Evolutionary conservation across 129 eudicot genomes (phyloP), one percentile per base, ranked within the genome.

Genomic region (Deinandra increscens): DNA sequence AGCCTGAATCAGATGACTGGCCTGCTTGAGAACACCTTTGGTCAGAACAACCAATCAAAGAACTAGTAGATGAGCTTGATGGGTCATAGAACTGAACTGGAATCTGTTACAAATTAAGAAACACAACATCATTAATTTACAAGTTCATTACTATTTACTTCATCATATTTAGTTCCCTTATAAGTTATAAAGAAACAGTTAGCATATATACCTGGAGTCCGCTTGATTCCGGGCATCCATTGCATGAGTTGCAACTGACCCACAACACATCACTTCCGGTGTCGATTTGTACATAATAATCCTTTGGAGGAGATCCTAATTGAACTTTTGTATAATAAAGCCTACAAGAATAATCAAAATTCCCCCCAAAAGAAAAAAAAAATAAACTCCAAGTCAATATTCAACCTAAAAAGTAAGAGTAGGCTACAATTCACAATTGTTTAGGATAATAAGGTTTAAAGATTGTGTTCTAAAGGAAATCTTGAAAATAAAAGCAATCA

Each of bases 191-290:
- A 72, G 34, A 15, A 26, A 61, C 8, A 17, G 49, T 31, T 60
- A 19, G 18, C 73, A 53, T 88, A n/a, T n/a, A n/a, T n/a, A 90
- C 99, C 71, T 89, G 85, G 50, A 94, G 96, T 64, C 99, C 99
- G 67, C 90, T 89, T 14, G 93, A 74, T 17, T 82, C 78, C 7
- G 99, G 99, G 75, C 97, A 94, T 46, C 97, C 97, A n/a, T 59
- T 74, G 81, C 99, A 94, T 11, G 85, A 58, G 64, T 29, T 79
- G 81, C 99, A 94, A 81, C 93, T 72, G 69, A 94, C 95, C 99
- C 99, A 94, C 71, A 94, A 62, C 5, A 87, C 96, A 80, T 94
- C 97, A 79, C 99, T 94, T 77, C 99, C 99, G 1, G 97, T 89
- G 74, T 94, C 99, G 60, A 94, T 94, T 78, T 89, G 97, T 43